Evolutionary conservation across 768 basidiomycete species (phyloP), one percentile per base, ranked within the genome.

Genomic region (Mrakia gelida): DNA sequence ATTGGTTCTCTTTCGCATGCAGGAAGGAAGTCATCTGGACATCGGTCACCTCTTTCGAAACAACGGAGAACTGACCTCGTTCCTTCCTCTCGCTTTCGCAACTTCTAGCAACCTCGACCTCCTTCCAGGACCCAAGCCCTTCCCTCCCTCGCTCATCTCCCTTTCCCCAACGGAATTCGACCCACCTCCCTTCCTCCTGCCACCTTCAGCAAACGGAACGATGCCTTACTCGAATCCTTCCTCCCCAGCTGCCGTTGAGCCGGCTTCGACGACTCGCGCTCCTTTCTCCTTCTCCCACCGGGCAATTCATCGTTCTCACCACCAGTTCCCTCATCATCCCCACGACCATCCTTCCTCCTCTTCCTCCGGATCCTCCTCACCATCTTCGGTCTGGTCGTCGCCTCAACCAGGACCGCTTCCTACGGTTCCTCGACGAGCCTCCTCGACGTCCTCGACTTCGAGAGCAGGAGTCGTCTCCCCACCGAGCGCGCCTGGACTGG

Each of bases 171-270:
- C 67, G 41, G 32, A 32, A 21, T 21, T 26, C 65, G n/a, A 18
- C n/a, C 65, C n/a, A 54, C 63, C 73, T 18, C 28, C 73, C 30
- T 21, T n/a, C 52, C 43, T 41, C 30, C 59, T 63, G 21, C 49
- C 59, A n/a, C 7, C 59, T 28, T 3, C 73, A 45, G 26, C 38
- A 34, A 23, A 10, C 23, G 43, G 18, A 18, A 75, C n/a, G 65
- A 73, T 77, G 76, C 76, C 76, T 11, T 77, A 77, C 76, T 77
- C 76, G 34, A 71, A 71, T 18, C 76, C 76, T 11, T 45, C 70
- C 26, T 77, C 76, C 21, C 76, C 76, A 1, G 21, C 56, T 8
- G 70, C 70, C 13, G 9, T 38, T 26, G 34, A 38, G 2, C 45
- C n/a, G 28, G 67, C 41, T 15, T 52, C 76, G 30, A 49, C 72